Conservation (phyloP, 306 rosid species). For the Hippophae tibetana region DNA sequence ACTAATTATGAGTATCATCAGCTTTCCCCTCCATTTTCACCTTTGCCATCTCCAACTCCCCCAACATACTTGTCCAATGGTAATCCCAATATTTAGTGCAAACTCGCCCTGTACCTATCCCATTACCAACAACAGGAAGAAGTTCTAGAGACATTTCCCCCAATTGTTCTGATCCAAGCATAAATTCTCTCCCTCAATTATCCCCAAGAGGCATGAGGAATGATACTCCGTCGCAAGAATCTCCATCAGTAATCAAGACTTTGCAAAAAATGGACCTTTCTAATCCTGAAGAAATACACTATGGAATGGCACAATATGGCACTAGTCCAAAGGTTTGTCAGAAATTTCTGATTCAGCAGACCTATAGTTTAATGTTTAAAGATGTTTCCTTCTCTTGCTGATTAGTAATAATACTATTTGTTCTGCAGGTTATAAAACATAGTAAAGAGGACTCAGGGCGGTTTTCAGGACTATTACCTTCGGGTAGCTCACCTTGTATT, state of each 20-base stretch:
- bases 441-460: constrained; percentile 78
- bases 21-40: constrained; percentile 84
- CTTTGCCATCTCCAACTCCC: constrained; percentile 68
- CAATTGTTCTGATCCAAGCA: constrained; percentile 61
- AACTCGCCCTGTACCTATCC: constrained; percentile 67
- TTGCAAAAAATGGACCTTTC: constrained; percentile 51
- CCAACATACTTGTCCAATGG: constrained; percentile 38
- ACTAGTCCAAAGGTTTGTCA: constrained; percentile 51
- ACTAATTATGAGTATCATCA: constrained; percentile 48
- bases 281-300: constrained; percentile 40
- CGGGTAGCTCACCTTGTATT: constrained; percentile 72
- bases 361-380: constrained; percentile 15
- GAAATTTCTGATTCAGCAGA: background rate
- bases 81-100: constrained; percentile 30
- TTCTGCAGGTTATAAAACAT: constrained; percentile 47
- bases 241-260: constrained; percentile 66
- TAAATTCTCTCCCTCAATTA: constrained; percentile 66
- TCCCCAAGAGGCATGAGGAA: constrained; percentile 54
- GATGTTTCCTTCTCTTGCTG: constrained; percentile 14
- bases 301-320: constrained; percentile 24
- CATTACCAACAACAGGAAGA: constrained; percentile 38
- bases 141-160: constrained; percentile 57
- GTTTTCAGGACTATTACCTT: constrained; percentile 73
- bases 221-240: constrained; percentile 65
- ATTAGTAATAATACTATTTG: constrained; percentile 20